These are phyloP conservation scores for Vitis riparia DNA, from an alignment of 164 flowering plant species.

Conservation along the genomic window DNA sequence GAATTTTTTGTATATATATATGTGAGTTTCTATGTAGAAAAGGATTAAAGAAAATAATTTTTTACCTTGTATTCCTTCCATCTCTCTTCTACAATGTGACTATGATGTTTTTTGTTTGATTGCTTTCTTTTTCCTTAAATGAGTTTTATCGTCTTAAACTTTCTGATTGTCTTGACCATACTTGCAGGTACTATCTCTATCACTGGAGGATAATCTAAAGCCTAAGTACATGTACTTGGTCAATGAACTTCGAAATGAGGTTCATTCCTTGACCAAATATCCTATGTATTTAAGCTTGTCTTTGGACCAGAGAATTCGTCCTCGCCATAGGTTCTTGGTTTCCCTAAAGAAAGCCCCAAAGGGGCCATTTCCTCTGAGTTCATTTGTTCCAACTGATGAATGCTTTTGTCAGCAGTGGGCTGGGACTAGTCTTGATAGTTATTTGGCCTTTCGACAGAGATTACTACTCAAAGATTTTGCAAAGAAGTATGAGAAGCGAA, in stretches of 20 bases:
- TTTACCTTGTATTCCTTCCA: too few relatives aligned
- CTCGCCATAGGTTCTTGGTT: constrained; percentile 88
- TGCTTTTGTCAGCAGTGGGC: constrained; percentile 93
- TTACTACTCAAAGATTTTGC: constrained; percentile 72
- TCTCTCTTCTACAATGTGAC: too few relatives aligned
- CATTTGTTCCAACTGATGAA: constrained; percentile 91
- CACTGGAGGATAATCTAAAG: constrained; percentile 84
- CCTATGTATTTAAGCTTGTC: constrained; percentile 94
- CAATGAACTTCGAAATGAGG: constrained; percentile 84
- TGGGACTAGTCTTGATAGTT: constrained; percentile 78
- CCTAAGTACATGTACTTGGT: constrained; percentile 87
- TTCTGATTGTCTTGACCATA: not conserved
- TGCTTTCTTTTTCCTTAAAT: not conserved
- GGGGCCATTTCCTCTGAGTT: constrained; percentile 94
- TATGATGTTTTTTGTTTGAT: too few relatives aligned
- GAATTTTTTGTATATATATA: too few relatives aligned
- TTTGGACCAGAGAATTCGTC: constrained; percentile 93
- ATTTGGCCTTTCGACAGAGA: constrained; percentile 78
- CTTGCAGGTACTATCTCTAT: constrained; percentile 82
- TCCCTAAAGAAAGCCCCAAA: constrained; percentile 84
- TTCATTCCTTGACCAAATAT: constrained; percentile 78
- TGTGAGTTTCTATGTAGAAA: too few relatives aligned
- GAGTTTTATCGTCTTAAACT: not conserved
- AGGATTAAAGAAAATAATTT: too few relatives aligned
- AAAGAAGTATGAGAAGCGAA: constrained; percentile 59